Conservation (phyloP, 176 grass and related monocot species). For the Musa acuminata region DNA sequence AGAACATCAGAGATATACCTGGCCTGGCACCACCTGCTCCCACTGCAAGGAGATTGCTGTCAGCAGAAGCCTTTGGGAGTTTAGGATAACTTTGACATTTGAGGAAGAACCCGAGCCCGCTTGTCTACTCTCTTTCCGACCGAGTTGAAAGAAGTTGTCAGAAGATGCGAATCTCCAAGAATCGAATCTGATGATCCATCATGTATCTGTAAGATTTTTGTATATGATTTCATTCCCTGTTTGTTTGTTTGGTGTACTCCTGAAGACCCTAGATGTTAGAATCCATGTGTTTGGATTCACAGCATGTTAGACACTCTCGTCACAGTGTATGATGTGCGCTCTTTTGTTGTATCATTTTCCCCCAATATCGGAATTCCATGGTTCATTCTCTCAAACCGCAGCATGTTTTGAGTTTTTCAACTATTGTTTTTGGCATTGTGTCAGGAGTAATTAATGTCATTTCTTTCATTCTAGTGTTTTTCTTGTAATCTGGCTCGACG, state of each 20-base stretch:
- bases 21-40: conserved; percentile 90
- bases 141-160: background rate
- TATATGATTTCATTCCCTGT: background rate
- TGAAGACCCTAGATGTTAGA: background rate
- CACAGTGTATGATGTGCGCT: background rate
- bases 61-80: conserved; percentile 30
- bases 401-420: no score
- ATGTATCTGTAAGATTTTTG: background rate
- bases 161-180: background rate
- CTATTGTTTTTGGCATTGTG: no score
- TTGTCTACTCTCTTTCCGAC: background rate
- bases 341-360: background rate
- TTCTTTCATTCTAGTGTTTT: no score
- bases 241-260: background rate
- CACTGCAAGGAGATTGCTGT: conserved; percentile 60
- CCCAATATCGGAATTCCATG: no score
- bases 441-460: no score
- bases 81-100: conserved; percentile 18
- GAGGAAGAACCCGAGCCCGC: background rate
- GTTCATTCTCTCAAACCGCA: no score
- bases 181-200: background rate
- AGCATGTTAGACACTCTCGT: background rate
- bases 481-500: no score
- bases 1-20: conserved; percentile 78
- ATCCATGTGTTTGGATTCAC: background rate